Conservation (phyloP, 1,139 yeast species). For the Magnusiomyces sp. region DNA sequence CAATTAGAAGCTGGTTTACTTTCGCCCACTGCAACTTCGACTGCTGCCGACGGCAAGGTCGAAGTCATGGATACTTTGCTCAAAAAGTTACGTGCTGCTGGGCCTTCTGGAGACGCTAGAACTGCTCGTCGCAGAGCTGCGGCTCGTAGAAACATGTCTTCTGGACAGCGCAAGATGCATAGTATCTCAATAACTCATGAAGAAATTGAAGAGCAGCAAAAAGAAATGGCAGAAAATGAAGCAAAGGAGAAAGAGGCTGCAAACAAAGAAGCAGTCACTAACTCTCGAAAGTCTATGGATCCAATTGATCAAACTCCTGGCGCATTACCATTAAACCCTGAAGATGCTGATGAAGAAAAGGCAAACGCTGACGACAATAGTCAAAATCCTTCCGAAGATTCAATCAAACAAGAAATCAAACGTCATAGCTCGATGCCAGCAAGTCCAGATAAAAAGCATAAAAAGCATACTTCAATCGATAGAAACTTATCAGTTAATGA, state of each 20-base stretch:
- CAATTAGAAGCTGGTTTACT: constrained; percentile 24
- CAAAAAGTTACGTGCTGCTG: constrained; percentile 66
- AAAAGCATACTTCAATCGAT: not conserved
- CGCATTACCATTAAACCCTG: not conserved
- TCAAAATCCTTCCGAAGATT: too few relatives aligned
- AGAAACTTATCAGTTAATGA: not conserved
- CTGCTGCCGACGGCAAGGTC: constrained; percentile 16
- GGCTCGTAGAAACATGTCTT: constrained; percentile 41
- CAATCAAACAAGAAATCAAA: not conserved
- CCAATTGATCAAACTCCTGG: not conserved
- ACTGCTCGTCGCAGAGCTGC: constrained; percentile 78
- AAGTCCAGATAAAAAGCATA: too few relatives aligned
- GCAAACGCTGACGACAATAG: not conserved
- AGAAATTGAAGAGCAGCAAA: constrained; percentile 1
- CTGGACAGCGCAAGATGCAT: constrained; percentile 20
- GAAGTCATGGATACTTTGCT: constrained; percentile 64
- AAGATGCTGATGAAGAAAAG: not conserved
- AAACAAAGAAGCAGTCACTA: not conserved
- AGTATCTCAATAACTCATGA: constrained; percentile 7
- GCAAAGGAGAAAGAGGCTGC: not conserved
- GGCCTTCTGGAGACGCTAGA: constrained; percentile 63
- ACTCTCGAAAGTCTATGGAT: not conserved
- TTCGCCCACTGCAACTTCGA: constrained; percentile 15
- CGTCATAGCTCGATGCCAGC: not conserved
- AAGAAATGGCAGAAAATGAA: not conserved